Percentiles rank a stretch among this genome's conserved stretches.
These are phyloP conservation scores for Paralagenidium karlingii DNA, from an alignment of 352 stramenopile genomes.

Conservation along the genomic window DNA sequence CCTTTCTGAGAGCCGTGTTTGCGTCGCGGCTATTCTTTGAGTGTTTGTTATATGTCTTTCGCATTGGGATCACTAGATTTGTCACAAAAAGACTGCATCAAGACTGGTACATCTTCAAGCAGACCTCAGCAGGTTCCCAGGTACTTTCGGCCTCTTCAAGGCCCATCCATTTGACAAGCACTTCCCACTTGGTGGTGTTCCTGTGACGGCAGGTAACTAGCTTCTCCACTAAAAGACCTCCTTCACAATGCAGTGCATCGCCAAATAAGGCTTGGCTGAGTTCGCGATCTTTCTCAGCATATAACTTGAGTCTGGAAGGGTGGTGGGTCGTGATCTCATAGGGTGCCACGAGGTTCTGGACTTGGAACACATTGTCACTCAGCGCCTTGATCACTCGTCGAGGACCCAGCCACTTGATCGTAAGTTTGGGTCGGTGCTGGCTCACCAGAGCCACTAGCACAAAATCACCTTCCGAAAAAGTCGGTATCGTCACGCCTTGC, in stretches of 20 bases:
- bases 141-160: constrained; percentile 4
- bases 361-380: constrained; percentile 1
- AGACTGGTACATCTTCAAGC: constrained; percentile 4
- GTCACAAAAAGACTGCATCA: too few species aligned
- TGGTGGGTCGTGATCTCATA: constrained; percentile 4
- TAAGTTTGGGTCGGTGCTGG: background rate
- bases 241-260: constrained; percentile 5
- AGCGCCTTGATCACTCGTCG: constrained; percentile 1
- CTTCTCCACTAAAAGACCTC: constrained; percentile 8
- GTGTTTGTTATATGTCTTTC: too few species aligned
- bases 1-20: too few species aligned
- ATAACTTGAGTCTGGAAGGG: constrained; percentile 6
- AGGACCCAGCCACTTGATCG: constrained; percentile 4
- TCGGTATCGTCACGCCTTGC: background rate
- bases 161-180: constrained; percentile 5
- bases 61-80: too few species aligned
- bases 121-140: constrained; percentile 3
- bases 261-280: constrained; percentile 2
- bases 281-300: constrained; percentile 2
- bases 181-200: background rate
- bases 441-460: constrained; percentile 4
- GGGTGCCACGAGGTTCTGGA: constrained; percentile 5
- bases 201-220: background rate
- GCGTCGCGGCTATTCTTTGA: too few species aligned
- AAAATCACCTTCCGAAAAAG: constrained; percentile 6